These are phyloP conservation scores for Ceratocystis variospora DNA, from an alignment of 2,329 filamentous ascomycete genomes.

Conservation along the genomic window DNA sequence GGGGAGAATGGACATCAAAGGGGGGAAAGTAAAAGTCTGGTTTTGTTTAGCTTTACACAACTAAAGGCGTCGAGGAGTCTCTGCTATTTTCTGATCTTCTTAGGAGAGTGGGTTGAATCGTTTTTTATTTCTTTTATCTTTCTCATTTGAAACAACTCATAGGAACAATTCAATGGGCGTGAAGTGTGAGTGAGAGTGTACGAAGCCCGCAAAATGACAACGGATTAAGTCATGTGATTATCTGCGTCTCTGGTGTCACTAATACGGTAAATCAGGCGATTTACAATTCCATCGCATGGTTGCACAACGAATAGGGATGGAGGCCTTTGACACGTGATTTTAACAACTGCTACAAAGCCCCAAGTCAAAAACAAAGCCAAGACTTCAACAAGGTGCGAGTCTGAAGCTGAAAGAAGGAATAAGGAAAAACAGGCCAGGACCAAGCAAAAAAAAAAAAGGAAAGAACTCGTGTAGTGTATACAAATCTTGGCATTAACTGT, in stretches of 20 bases:
- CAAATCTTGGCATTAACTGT: constrained; percentile 9
- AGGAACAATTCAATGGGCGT: not conserved
- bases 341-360: not conserved
- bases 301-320: not conserved
- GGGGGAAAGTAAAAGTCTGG: constrained; percentile 16
- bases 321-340: not conserved
- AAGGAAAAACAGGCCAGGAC: not conserved
- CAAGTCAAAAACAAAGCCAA: not conserved
- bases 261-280: not conserved
- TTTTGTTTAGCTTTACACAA: constrained; percentile 16
- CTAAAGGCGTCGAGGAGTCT: constrained; percentile 19
- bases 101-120: constrained; percentile 14
- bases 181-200: not conserved
- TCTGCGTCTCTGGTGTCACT: not conserved
- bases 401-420: not conserved
- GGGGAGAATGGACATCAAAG: not conserved
- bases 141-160: not conserved
- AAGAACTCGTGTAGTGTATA: not conserved
- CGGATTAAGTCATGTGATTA: not conserved
- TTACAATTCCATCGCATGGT: not conserved
- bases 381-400: not conserved
- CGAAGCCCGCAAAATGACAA: not conserved
- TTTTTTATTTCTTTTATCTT: constrained; percentile 4
- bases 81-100: constrained; percentile 14
- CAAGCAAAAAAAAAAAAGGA: not conserved